Percentiles rank a stretch among this genome's conserved stretches.
Evolutionary conservation across 2,329 filamentous ascomycete genomes (phyloP).

Genomic region (Colletotrichum viniferum): DNA sequence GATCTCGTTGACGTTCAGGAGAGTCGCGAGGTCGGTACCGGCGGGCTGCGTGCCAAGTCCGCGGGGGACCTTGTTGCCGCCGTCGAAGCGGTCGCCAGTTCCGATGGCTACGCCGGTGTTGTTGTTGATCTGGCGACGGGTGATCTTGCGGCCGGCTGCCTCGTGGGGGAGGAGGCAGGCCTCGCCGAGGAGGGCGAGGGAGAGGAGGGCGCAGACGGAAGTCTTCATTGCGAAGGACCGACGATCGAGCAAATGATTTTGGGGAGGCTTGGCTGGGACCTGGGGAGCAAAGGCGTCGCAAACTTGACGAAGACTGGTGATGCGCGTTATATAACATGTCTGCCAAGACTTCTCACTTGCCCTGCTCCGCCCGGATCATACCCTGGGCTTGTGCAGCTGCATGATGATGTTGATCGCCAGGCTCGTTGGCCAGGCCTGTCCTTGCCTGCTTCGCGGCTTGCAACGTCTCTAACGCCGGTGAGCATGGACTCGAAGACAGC

Average conservation of each 20-base stretch:
- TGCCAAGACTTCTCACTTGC: not conserved
- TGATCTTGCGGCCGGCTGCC: slow-evolving; percentile 23
- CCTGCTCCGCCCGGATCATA: not conserved
- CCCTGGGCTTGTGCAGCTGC: not conserved
- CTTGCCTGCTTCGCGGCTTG: not conserved
- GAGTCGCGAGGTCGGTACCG: slow-evolving; percentile 37
- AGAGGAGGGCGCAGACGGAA: slow-evolving; percentile 18
- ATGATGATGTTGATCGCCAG: not conserved
- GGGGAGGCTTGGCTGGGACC: not conserved
- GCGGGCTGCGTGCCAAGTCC: slow-evolving; percentile 40
- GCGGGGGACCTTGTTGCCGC: slow-evolving; percentile 39
- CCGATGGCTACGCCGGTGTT: slow-evolving; percentile 40
- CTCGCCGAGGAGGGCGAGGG: slow-evolving; percentile 26
- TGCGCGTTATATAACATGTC: not conserved
- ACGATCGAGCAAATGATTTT: not conserved
- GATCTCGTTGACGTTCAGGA: slow-evolving; percentile 52
- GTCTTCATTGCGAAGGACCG: slow-evolving; percentile 33
- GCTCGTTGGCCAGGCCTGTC: not conserved
- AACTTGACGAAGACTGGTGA: not conserved
- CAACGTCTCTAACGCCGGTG: not conserved
- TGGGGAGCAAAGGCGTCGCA: not conserved
- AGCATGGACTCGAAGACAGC: not conserved
- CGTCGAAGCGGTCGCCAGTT: slow-evolving; percentile 45
- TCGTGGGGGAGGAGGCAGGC: slow-evolving; percentile 44
- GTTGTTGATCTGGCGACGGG: slow-evolving; percentile 16